Evolutionary conservation across 202 grass and related monocot genomes (phyloP).

Genomic region (Saccharum hybrid): DNA sequence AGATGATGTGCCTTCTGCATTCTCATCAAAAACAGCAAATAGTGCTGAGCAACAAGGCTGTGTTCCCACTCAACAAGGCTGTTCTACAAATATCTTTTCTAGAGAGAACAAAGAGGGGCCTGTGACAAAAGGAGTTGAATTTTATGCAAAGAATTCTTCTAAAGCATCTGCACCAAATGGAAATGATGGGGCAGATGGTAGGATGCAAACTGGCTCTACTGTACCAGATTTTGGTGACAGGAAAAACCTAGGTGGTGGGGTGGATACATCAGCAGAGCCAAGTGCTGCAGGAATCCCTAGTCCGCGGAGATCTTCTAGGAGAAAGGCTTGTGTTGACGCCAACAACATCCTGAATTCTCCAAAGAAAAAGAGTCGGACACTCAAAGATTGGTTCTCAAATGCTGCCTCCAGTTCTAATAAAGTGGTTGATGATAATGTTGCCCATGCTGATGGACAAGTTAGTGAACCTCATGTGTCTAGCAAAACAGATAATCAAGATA

Average conservation of each 20-base stretch:
- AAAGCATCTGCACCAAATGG: constrained; percentile 45
- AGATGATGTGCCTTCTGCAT: constrained; percentile 36
- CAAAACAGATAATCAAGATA: constrained; percentile 38
- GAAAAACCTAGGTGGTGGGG: constrained; percentile 30
- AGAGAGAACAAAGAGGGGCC: constrained; percentile 17
- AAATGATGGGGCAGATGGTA: constrained; percentile 37
- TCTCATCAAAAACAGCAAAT: constrained; percentile 32
- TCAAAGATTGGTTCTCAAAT: constrained; percentile 48
- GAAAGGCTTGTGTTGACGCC: constrained; percentile 46
- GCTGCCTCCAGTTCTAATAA: constrained; percentile 29
- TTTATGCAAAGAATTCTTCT: constrained; percentile 40
- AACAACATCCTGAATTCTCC: constrained; percentile 19
- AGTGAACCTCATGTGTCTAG: constrained; percentile 40
- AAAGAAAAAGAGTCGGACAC: constrained; percentile 50
- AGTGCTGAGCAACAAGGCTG: constrained; percentile 38
- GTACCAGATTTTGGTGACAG: constrained; percentile 42
- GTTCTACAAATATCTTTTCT: constrained; percentile 38
- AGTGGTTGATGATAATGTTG: constrained; percentile 40
- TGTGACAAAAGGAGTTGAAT: constrained; percentile 22
- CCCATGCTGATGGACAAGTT: constrained; percentile 30
- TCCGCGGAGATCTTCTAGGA: constrained; percentile 59
- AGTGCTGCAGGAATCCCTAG: constrained; percentile 24
- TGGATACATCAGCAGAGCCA: constrained; percentile 47
- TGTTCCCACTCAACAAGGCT: constrained; percentile 36
- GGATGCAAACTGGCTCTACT: constrained; percentile 18